Percentiles rank a stretch among this genome's conserved stretches.
These are phyloP conservation scores for Vaccinium vitisidaea DNA, from an alignment of 148 eudicot species.

Conservation along the genomic window DNA sequence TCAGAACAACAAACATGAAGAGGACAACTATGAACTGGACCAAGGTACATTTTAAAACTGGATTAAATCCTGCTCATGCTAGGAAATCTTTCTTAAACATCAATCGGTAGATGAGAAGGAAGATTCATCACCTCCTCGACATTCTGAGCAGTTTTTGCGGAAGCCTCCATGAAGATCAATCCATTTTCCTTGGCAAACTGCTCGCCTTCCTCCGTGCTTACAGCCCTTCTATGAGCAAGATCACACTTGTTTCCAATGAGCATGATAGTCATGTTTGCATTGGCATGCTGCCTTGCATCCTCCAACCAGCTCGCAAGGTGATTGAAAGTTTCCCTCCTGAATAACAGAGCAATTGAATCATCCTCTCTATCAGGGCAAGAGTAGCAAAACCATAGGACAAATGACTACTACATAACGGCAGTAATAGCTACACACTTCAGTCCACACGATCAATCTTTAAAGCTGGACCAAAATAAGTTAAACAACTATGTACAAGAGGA, in stretches of 20 bases:
- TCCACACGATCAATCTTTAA: not conserved
- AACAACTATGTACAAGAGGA: not conserved
- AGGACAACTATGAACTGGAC: no score
- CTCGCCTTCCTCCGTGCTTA: constrained; percentile 60
- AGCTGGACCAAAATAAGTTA: not conserved
- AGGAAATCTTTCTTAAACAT: not conserved
- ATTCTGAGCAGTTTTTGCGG: constrained; percentile 59
- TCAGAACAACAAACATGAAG: constrained; percentile 11
- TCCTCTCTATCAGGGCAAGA: not conserved
- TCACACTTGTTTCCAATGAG: constrained; percentile 55
- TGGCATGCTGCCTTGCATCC: constrained; percentile 62
- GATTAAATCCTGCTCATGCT: not conserved
- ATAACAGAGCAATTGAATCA: not conserved
- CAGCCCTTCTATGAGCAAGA: constrained; percentile 56
- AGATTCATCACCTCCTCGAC: constrained; percentile 48
- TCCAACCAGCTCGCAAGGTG: constrained; percentile 64
- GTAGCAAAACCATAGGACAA: not conserved
- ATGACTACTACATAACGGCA: not conserved
- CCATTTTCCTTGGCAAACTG: constrained; percentile 60
- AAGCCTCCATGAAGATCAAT: constrained; percentile 55
- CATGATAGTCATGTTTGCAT: constrained; percentile 61
- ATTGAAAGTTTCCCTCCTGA: constrained; percentile 62
- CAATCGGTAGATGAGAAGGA: not conserved
- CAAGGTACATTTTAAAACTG: no score
- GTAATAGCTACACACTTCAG: not conserved